Base-by-base conservation (phyloP, 768 basidiomycete species). In the Mycena haematopus region DNA sequence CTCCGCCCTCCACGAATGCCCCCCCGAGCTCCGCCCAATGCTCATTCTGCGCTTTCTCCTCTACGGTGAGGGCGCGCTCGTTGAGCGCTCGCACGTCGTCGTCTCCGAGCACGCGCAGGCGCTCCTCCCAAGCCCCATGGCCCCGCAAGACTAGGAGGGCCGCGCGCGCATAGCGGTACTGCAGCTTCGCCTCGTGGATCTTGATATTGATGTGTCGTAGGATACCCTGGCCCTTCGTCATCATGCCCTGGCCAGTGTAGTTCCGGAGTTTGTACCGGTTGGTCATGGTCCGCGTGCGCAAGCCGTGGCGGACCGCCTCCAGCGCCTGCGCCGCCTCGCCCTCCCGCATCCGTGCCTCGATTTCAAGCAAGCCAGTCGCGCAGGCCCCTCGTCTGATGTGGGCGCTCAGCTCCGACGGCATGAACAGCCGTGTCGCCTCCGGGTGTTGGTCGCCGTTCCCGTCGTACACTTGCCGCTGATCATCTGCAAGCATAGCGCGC, bases 301-400 rank as follows among this genome's bases (percentile, higher is more conserved):
- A 10, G 11, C 36, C 36, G 3, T 38, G 36, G 3, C 36, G 36
- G 3, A 38, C 8, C 36, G n/a, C 10, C 6, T 52, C 31, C 31
- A 52, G 21, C 50, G 50, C 33, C 50, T 52, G n/a, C 50, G 13
- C 13, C 19, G 50, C 50, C 50, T 35, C 50, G 9, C 33, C 51
- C 6, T 21, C 2, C 5, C 51, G 51, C 51, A 52, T 36, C 13
- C 21, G 22, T 9, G 51, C 31, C 33, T 42, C 33, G 13, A 52
- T 6, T 8, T 52, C 33, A 6, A 33, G 15, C 11, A 52, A 11
- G 1, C 31, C 51, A 33, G 5, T 5, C 17, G 14, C 51, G 19
- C 51, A 52, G 2, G 51, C n/a, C 51, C 29, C 10, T 22, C 10
- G n/a, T 2, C 6, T 33, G 31, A n/a, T 2, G 4, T 42, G 9